phyloP scores from a whole-genome alignment of 2,329 filamentous ascomycete species.

The Thyridium curvatum region DNA sequence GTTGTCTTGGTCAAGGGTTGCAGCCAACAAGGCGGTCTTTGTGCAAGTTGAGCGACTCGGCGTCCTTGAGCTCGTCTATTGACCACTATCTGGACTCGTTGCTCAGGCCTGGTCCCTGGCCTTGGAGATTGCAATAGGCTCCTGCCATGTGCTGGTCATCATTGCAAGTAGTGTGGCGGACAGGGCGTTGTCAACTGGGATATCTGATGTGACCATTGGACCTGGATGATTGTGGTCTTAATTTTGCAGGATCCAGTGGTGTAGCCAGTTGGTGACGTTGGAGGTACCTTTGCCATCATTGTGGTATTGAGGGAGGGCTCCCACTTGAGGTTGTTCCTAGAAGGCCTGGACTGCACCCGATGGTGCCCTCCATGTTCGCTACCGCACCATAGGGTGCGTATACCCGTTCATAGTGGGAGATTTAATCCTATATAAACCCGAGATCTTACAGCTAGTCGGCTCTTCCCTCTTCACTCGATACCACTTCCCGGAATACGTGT shows the following conservation, averaged over 20 bases:
- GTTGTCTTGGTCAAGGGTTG: conserved; percentile 55
- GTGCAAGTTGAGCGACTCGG: conserved; percentile 44
- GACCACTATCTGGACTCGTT: conserved; percentile 44
- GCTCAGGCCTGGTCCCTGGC: conserved; percentile 54
- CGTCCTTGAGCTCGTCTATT: conserved; percentile 40
- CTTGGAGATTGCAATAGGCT: conserved; percentile 54
- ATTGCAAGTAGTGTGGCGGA: conserved; percentile 48
- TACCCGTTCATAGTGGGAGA: conserved; percentile 55
- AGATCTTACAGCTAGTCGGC: conserved; percentile 47
- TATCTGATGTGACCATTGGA: conserved; percentile 42
- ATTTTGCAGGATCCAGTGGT: conserved; percentile 58
- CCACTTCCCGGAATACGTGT: too few species aligned
- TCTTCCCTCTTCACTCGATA: too few species aligned
- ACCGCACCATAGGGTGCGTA: conserved; percentile 55
- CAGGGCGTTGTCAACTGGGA: conserved; percentile 29
- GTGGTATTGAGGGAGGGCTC: too few species aligned
- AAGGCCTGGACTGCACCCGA: conserved; percentile 54
- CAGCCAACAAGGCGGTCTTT: conserved; percentile 9
- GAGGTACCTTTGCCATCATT: conserved; percentile 46
- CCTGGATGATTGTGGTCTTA: conserved; percentile 55
- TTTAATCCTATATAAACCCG: conserved; percentile 56
- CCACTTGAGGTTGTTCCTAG: conserved; percentile 55
- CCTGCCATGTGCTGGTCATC: conserved; percentile 38
- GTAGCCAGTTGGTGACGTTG: conserved; percentile 48
- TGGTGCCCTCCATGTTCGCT: conserved; percentile 56